These are phyloP conservation scores for Corchorus olitorius DNA, from an alignment of 345 rosid genomes.

Conservation along the genomic window DNA sequence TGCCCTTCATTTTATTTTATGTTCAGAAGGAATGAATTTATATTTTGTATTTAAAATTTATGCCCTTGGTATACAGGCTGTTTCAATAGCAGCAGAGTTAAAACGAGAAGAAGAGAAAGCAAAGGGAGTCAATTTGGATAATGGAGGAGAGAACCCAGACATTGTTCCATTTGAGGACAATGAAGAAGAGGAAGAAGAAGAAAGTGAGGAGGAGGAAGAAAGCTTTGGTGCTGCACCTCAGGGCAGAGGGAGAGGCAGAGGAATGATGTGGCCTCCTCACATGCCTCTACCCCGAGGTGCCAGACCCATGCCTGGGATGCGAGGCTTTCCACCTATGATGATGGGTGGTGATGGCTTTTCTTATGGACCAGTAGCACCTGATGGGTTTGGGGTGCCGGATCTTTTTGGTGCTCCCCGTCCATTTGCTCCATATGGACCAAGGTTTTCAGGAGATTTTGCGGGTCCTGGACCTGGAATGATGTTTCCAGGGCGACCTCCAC, in stretches of 20 bases:
- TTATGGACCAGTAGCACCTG: constrained; percentile 65
- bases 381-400: constrained; percentile 90
- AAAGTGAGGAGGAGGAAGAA: constrained; percentile 88
- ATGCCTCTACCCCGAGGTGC: constrained; percentile 82
- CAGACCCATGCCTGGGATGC: constrained; percentile 87
- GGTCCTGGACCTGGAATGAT: constrained; percentile 83
- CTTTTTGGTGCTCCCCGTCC: constrained; percentile 77
- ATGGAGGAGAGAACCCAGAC: constrained; percentile 82
- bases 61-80: constrained; percentile 47
- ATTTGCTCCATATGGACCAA: constrained; percentile 82
- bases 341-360: constrained; percentile 83
- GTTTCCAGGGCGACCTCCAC: constrained; percentile 95
- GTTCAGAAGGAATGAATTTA: constrained; percentile 8
- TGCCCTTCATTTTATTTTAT: constrained; percentile 11
- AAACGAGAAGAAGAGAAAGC: constrained; percentile 98
- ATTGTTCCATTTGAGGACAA: constrained; percentile 97
- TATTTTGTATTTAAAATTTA: constrained; percentile 12
- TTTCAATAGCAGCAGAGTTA: constrained; percentile 86
- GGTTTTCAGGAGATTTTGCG: constrained; percentile 88
- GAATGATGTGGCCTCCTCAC: constrained; percentile 93
- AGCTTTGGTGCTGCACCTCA: constrained; percentile 52
- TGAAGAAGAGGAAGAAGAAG: constrained; percentile 98
- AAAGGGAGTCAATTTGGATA: constrained; percentile 84
- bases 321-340: constrained; percentile 83
- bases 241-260: constrained; percentile 96